phyloP scores from a whole-genome alignment of 1,284 basidiomycete species.

The Ganoderma multipileum region DNA sequence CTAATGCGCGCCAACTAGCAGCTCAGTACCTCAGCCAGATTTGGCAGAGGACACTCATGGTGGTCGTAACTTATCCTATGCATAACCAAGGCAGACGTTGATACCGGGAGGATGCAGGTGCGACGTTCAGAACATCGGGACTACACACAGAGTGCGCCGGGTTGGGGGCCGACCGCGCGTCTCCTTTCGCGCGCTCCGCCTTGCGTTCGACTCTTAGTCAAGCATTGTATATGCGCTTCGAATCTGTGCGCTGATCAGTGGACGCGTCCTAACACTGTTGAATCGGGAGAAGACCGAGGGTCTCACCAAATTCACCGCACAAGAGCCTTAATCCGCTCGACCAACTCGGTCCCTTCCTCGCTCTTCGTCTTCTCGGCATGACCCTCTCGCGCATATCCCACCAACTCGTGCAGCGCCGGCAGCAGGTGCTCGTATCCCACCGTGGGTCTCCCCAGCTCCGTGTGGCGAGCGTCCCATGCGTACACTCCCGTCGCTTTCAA shows the following conservation, averaged over 20 bases:
- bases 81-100: background rate
- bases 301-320: background rate
- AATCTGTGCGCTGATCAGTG: background rate
- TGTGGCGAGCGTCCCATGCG: background rate
- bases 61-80: background rate
- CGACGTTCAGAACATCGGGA: background rate
- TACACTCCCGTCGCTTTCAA: background rate
- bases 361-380: background rate
- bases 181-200: background rate
- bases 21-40: background rate
- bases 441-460: background rate
- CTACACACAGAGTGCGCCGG: too few species aligned
- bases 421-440: background rate
- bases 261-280: background rate
- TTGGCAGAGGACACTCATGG: background rate
- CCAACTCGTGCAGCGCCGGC: slow-evolving; percentile 1
- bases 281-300: background rate
- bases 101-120: background rate
- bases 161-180: background rate
- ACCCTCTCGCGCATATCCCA: background rate
- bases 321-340: background rate
- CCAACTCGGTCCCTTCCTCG: background rate
- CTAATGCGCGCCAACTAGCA: background rate
- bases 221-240: background rate
- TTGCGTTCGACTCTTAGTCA: background rate